Conservation (phyloP, 768 basidiomycete genomes). For the Boletales sp. region DNA sequence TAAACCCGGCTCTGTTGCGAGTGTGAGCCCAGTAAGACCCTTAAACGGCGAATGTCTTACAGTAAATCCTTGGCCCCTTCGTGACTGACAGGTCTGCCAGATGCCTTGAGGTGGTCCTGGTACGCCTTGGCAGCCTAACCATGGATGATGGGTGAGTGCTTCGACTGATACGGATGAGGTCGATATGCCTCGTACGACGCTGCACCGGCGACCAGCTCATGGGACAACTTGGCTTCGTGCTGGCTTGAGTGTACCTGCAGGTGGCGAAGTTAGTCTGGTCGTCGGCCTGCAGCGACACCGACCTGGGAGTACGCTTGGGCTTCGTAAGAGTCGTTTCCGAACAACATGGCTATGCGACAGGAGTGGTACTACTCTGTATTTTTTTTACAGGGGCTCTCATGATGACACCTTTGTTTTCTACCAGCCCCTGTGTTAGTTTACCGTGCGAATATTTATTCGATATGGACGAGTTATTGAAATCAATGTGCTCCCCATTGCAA, state of each 20-base stretch:
- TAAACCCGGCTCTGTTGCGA: constrained; percentile 20
- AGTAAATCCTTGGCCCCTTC: constrained; percentile 20
- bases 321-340: constrained; percentile 21
- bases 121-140: constrained; percentile 30
- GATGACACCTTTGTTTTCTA: background rate
- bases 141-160: background rate
- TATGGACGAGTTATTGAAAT: background rate
- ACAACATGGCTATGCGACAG: constrained; percentile 14
- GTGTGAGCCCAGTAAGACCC: background rate
- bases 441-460: constrained; percentile 7
- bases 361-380: too few relatives aligned
- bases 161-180: background rate
- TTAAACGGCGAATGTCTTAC: constrained; percentile 8
- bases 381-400: background rate
- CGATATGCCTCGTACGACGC: constrained; percentile 24
- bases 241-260: constrained; percentile 11
- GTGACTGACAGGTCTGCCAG: constrained; percentile 24
- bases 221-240: constrained; percentile 22
- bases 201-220: constrained; percentile 26
- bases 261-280: background rate
- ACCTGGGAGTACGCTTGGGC: constrained; percentile 20
- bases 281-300: background rate
- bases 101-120: constrained; percentile 14
- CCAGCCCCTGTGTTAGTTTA: background rate
- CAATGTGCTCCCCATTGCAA: constrained; percentile 10